Base-by-base conservation (phyloP, 2,329 filamentous ascomycete species). In the Colletotrichum spaethianum region DNA sequence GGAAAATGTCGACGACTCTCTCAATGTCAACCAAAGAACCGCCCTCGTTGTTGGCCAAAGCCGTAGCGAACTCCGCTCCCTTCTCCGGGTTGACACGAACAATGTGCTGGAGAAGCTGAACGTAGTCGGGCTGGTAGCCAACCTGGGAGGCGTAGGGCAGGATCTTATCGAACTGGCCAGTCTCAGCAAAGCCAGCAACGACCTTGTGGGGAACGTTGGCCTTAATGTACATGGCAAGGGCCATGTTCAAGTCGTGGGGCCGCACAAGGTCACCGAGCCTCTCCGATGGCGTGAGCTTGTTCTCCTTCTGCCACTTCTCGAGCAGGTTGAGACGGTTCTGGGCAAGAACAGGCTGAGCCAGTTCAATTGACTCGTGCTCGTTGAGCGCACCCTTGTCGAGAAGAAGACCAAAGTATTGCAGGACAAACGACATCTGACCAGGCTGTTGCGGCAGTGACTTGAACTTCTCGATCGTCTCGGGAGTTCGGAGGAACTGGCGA, bases 351-450 rank as follows among this genome's bases (percentile, higher is more conserved):
- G 96, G 96, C 76, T 95, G 92, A 12, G 96, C 95, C 73, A 99
- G 88, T 85, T 99, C 96, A 48, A 99, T 86, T 57, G 95, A 98
- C 84, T 99, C 96, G 75, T 97, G 93, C 80, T 93, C 92, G 85
- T 99, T 99, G 56, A 99, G 87, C 36, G 90, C 90, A 70, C 96
- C 96, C 89, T 99, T 98, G 82, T 99, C 97, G 42, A 99, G 89
- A 53, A 99, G 88, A 90, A 98, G 95, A 74, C 96, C 96, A 77
- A 99, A 99, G 84, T 99, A 99, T 81, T 98, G 96, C 64, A 99
- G 88, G 72, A 98, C 98, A 77, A 94, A 92, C 1, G 96, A 97
- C 85, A 99, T 94, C 81, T 97, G 93, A 55, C 94, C 94, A 42
- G 92, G 92, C 76, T 93, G 91, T 73, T 92, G 90, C 18, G 94